These are phyloP conservation scores for Beauveria caledonica DNA, from an alignment of 2,329 filamentous ascomycete genomes.

Conservation along the genomic window DNA sequence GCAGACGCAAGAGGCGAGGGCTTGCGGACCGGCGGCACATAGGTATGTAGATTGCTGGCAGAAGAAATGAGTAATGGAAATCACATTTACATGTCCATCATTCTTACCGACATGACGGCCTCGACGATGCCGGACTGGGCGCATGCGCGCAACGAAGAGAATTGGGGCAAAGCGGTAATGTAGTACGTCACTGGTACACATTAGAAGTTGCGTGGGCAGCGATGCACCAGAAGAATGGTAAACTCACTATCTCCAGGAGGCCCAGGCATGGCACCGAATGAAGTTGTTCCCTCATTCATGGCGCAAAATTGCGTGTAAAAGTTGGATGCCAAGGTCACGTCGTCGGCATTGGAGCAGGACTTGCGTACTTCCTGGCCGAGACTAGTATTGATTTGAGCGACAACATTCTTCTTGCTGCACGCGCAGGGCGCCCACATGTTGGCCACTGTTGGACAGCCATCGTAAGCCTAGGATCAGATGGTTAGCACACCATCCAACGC, in stretches of 20 bases:
- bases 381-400: slow-evolving; percentile 29
- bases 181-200: slow-evolving; percentile 34
- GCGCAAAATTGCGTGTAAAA: slow-evolving; percentile 40
- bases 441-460: slow-evolving; percentile 25
- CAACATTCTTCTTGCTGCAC: slow-evolving; percentile 32
- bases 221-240: background rate
- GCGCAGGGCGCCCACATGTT: slow-evolving; percentile 36
- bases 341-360: slow-evolving; percentile 32
- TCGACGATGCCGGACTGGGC: slow-evolving; percentile 27
- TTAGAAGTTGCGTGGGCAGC: background rate
- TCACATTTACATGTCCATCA: rapidly evolving
- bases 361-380: slow-evolving; percentile 32
- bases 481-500: background rate
- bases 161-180: slow-evolving; percentile 37
- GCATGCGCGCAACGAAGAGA: slow-evolving; percentile 30
- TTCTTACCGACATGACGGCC: slow-evolving; percentile 9
- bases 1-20: slow-evolving; percentile 38
- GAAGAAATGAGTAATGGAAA: background rate
- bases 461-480: slow-evolving; percentile 18
- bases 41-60: slow-evolving; percentile 14
- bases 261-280: slow-evolving; percentile 31
- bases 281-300: slow-evolving; percentile 33
- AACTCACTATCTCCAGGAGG: slow-evolving; percentile 39
- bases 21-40: slow-evolving; percentile 34
- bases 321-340: slow-evolving; percentile 34